These are phyloP conservation scores for Ceratocystis variospora DNA, from an alignment of 2,329 filamentous ascomycete species.

Conservation along the genomic window DNA sequence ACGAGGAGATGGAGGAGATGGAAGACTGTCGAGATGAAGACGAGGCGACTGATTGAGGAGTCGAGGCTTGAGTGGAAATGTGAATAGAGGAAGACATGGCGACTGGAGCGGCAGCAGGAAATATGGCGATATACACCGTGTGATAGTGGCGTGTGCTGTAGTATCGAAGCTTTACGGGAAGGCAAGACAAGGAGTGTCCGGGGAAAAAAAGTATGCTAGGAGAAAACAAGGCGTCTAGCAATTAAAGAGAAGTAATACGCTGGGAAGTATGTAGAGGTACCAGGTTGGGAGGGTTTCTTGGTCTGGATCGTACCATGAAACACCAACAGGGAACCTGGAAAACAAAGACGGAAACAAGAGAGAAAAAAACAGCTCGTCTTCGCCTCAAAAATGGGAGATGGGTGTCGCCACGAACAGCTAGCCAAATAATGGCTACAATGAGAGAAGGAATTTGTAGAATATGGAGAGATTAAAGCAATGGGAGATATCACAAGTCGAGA, in stretches of 20 bases:
- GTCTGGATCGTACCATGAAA: constrained; percentile 1
- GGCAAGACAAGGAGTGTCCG: background rate
- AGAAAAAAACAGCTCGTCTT: constrained; percentile 5
- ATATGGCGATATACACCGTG: background rate
- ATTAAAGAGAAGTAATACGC: constrained; percentile 9
- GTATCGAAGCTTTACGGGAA: background rate
- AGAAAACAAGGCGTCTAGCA: background rate
- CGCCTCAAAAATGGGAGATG: background rate
- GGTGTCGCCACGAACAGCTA: background rate
- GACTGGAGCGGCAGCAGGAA: constrained; percentile 10
- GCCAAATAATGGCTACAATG: no score
- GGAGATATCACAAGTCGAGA: background rate
- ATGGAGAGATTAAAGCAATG: background rate
- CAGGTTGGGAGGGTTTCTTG: background rate
- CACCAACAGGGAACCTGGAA: background rate
- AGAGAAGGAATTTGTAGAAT: background rate
- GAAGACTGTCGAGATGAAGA: constrained; percentile 28
- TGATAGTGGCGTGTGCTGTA: background rate
- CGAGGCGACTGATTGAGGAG: constrained; percentile 26
- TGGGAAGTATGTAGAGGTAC: background rate
- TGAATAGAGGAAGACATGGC: constrained; percentile 55
- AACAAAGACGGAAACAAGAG: background rate
- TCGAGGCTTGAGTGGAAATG: constrained; percentile 41
- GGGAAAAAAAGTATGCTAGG: background rate
- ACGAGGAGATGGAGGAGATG: constrained; percentile 39